These are phyloP conservation scores for Lantana camara DNA, from an alignment of 257 asterid genomes.

Conservation along the genomic window DNA sequence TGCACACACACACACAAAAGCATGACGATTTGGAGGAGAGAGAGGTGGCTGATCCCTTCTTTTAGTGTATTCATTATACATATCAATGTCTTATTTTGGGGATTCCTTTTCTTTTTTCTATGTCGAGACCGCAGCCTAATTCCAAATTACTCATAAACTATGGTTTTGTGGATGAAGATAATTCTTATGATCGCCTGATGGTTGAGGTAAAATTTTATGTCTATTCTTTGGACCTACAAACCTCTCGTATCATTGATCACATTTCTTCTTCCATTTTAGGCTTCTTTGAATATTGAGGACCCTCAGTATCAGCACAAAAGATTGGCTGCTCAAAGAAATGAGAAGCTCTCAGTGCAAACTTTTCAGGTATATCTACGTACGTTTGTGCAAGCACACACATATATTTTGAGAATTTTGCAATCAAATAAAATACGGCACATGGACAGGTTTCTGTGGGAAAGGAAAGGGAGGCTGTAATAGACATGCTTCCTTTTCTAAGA, in stretches of 20 bases:
- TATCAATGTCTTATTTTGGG: conserved; percentile 25
- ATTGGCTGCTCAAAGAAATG: conserved; percentile 98
- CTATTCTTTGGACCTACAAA: conserved; percentile 25
- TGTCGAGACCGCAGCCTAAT: conserved; percentile 99
- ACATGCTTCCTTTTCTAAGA: conserved; percentile 95
- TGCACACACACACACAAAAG: conserved; percentile 2
- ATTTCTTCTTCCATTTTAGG: conserved; percentile 52
- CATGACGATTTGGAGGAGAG: conserved; percentile 16
- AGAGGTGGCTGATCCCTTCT: conserved; percentile 5
- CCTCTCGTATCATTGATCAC: conserved; percentile 25
- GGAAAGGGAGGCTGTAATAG: conserved; percentile 89
- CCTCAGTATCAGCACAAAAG: conserved; percentile 98
- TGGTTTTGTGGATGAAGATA: conserved; percentile 98
- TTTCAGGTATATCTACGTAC: conserved; percentile 53
- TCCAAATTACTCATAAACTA: conserved; percentile 89
- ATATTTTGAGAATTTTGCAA: conserved; percentile 16
- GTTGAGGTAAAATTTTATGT: conserved; percentile 57
- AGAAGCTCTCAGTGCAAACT: conserved; percentile 76
- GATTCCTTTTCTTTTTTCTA: conserved; percentile 31
- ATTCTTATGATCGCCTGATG: conserved; percentile 77
- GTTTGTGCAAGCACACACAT: not conserved
- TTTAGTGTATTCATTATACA: conserved; percentile 16
- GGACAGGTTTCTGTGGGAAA: conserved; percentile 77
- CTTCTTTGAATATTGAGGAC: conserved; percentile 88
- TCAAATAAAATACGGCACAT: conserved; percentile 15